Evolutionary conservation across 805 yeast genomes (phyloP), one percentile per base, ranked within the genome.

Genomic region (Komagataella mondaviorum): DNA sequence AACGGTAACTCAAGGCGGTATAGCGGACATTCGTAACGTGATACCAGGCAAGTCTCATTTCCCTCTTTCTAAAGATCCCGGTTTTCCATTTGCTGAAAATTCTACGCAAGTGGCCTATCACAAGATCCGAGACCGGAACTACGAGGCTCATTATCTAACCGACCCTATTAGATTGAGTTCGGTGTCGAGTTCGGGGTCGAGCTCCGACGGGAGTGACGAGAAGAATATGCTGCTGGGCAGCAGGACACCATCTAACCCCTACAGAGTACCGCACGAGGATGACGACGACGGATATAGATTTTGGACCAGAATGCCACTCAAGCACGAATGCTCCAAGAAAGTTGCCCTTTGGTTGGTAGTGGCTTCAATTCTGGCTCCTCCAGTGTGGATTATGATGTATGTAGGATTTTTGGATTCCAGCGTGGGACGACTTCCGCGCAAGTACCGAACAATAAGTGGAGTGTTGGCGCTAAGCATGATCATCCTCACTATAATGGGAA

Each of bases 371-470:
- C 10, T 64, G 14, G 59, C 59, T 14, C 67, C 67, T 10, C 66
- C 68, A 6, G 57, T 64, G 46, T 60, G 62, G 60, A 51, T 62
- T 6, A 45, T 64, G 8, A 60, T 64, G 12, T 56, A 60, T 2
- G 51, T 55, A 2, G 68, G 68, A 7, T 57, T 52, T 43, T 44
- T 62, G 12, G 67, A 64, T 52, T 51, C 50, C 14, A 53, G 53
- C 6, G 56, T 61, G 48, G 68, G 67, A 6, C 51, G 44, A 6
- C 45, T 64, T 12, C 59, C 61, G 7, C 47, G 44, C 12, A 23
- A 17, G 7, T 57, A 57, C 52, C 65, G 63, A 53, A 20, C 59
- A 8, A 51, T 54, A 1, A 56, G 63, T 48, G 59, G 57, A 2
- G 18, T 56, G 2, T 45, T 58, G 3, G 62, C 63, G 2, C n/a